Base-by-base conservation (phyloP, 2,329 filamentous ascomycete genomes). In the Microcera coccophila region DNA sequence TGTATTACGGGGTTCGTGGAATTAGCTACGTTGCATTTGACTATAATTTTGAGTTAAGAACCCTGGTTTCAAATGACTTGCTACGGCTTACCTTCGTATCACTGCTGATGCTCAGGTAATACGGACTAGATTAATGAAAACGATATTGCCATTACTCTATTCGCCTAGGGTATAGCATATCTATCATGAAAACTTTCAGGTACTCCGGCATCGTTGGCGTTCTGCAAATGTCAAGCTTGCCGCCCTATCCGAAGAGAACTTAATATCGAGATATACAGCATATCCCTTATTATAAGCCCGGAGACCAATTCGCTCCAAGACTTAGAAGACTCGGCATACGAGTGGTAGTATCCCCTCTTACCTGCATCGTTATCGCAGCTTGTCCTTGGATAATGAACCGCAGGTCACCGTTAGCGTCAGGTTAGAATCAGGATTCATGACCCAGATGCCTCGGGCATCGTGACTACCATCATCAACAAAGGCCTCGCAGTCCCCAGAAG, bases 201-300 rank as follows among this genome's bases (percentile, higher is more conserved):
- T n/a, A n/a, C n/a, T n/a, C n/a, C n/a, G n/a, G n/a, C n/a, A n/a
- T n/a, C n/a, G n/a, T n/a, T n/a, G n/a, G n/a, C n/a, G n/a, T n/a
- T n/a, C n/a, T n/a, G n/a, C n/a, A n/a, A n/a, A n/a, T n/a, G n/a
- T n/a, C n/a, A n/a, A n/a, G n/a, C n/a, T n/a, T n/a, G n/a, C n/a
- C n/a, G n/a, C n/a, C n/a, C 56, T 54, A 17, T 59, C 54, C 1
- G 54, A 55, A 2, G 55, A 57, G 31, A 59, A 59, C 28, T 46
- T 48, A 17, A 59, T 55, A 17, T 59, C 56, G 1, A 56, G 56
- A 9, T 59, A 59, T 0, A 59, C 51, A 1, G 56, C 55, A 31
- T 59, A 57, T 4, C 50, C 56, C 4, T 41, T 45, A 12, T 36
- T 49, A 31, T 59, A 58, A 4, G 56, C 56, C 19, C 29, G 51